These are phyloP conservation scores for Silene vulgaris DNA, from an alignment of 179 eudicot species.

Conservation along the genomic window DNA sequence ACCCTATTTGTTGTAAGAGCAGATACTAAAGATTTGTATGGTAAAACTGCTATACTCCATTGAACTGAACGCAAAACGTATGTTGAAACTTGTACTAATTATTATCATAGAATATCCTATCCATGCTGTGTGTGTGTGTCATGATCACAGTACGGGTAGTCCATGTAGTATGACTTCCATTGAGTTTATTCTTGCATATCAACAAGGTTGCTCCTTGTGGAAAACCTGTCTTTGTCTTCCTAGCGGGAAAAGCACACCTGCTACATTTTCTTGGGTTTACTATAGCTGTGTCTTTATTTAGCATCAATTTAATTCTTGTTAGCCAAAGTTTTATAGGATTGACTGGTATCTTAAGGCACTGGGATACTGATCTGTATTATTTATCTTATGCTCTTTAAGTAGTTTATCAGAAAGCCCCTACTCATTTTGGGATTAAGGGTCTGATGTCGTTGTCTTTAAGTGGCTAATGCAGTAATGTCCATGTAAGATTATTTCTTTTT, in stretches of 20 bases:
- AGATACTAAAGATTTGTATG: neutral
- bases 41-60: neutral
- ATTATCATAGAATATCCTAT: neutral
- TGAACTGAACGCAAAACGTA: neutral
- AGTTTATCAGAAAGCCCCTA: neutral
- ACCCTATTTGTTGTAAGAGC: neutral
- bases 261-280: neutral
- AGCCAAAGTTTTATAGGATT: neutral
- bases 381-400: neutral
- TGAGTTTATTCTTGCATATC: neutral
- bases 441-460: neutral
- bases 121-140: slow-evolving; percentile 6
- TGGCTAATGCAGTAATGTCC: too few relatives aligned
- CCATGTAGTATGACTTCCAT: neutral
- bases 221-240: neutral
- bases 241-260: neutral
- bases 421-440: neutral
- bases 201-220: neutral
- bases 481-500: too few relatives aligned
- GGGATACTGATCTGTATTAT: neutral
- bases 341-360: neutral
- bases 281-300: neutral
- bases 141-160: neutral
- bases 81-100: neutral
- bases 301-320: neutral